Conservation (phyloP, 2,329 filamentous ascomycete genomes). For the Ceratocystis diversiconidia region DNA sequence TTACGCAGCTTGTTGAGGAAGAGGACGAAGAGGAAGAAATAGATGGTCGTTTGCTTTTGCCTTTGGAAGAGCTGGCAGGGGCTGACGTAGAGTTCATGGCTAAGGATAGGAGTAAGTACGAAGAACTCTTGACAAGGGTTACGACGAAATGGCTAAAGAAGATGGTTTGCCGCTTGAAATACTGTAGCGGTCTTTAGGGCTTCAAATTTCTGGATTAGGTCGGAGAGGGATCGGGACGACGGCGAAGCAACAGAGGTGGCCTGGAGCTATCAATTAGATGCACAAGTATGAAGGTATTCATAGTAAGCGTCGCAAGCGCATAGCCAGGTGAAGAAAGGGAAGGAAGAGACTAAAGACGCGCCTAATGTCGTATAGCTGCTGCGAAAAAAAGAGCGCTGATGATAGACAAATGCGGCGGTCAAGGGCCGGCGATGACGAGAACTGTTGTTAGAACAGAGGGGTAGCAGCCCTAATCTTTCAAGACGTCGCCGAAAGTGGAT, state of each 20-base stretch:
- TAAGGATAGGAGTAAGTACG: not conserved
- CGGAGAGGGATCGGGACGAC: conserved; percentile 5
- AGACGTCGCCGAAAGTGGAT: conserved; percentile 3
- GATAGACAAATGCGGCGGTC: not conserved
- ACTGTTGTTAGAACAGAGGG: not conserved
- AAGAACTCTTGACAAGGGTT: not conserved
- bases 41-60: not conserved
- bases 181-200: not conserved
- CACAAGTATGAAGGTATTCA: conserved; percentile 11
- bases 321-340: not conserved
- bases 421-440: not conserved
- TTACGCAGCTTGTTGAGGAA: not conserved
- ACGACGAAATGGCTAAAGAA: not conserved
- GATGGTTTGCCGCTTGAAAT: not conserved
- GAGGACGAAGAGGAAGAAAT: not conserved
- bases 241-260: conserved; percentile 7
- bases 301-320: conserved; percentile 16
- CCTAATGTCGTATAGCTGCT: not conserved
- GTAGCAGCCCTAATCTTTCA: not conserved
- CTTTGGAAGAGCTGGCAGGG: not conserved
- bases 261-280: conserved; percentile 13
- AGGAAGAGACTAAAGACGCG: not conserved
- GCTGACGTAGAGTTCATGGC: conserved; percentile 8
- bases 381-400: not conserved
- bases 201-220: not conserved